phyloP scores from a whole-genome alignment of 495 filamentous ascomycete genomes.

The Lindgomyces ingoldianus region DNA sequence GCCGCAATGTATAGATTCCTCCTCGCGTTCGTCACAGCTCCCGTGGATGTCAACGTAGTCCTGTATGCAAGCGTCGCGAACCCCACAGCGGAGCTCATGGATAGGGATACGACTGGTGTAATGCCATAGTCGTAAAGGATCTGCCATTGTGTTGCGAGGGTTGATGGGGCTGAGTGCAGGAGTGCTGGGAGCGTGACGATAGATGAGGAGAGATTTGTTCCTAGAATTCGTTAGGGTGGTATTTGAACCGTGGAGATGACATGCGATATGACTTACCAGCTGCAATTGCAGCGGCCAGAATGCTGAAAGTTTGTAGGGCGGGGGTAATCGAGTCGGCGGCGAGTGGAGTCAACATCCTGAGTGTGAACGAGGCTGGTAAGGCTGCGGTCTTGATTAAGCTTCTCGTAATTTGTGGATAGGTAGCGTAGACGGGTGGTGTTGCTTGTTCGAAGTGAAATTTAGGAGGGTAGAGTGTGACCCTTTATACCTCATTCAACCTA shows the following conservation, averaged over 20 bases:
- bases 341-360: background rate
- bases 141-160: conserved; percentile 7
- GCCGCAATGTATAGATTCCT: conserved; percentile 17
- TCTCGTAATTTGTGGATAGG: background rate
- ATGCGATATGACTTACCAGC: conserved; percentile 3
- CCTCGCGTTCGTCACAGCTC: background rate
- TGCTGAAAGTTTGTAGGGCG: conserved; percentile 22
- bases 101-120: conserved; percentile 6
- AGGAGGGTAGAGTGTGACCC: background rate
- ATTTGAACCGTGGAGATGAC: background rate
- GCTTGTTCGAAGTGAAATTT: background rate
- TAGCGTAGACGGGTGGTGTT: background rate
- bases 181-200: conserved; percentile 20
- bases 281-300: conserved; percentile 9
- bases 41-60: background rate
- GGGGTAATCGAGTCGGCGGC: conserved; percentile 1
- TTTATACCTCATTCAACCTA: background rate
- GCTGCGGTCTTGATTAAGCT: background rate
- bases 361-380: background rate
- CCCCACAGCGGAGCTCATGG: conserved; percentile 14
- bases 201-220: conserved; percentile 13
- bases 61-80: conserved; percentile 14
- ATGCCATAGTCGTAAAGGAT: conserved; percentile 12
- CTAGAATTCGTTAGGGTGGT: background rate
- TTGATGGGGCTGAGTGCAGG: background rate